Base-by-base conservation (phyloP, 1,284 basidiomycete species). In the Austroboletus niveus region DNA sequence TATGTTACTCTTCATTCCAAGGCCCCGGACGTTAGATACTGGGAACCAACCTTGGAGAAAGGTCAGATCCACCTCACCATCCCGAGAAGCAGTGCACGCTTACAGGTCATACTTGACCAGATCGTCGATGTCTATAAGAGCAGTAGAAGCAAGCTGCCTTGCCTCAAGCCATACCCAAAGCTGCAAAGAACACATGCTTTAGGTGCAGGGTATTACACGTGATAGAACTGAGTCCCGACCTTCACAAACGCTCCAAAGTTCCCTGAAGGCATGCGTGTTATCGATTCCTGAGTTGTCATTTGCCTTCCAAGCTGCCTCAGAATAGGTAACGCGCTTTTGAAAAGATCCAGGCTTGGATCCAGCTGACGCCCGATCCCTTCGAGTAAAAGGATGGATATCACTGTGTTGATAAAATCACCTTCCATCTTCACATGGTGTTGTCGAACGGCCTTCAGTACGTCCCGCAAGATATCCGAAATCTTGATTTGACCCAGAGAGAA, bases 361-460 rank as follows among this genome's bases (percentile, higher is more conserved):
- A 99, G 70, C 71, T 92, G 93, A 50, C 97, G 73, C 15, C 97
- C 97, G 59, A 99, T 98, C 0, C 97, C 97, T 72, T 99, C 97
- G 42, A 99, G 74, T 48, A 99, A 69, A 52, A 99, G 71, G 52
- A 98, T 94, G 9, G 90, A 92, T 55, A 99, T 90, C 47, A 99
- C 94, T 0, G 97, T 99, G 69, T 99, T 98, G 63, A 99, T 87
- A 66, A 99, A 99, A 69, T 99, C 97, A 12, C 89, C 93, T 72
- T 99, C 96, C 85, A 99, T 91, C 78, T 95, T 98, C 60, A 99
- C 97, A 66, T 98, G 97, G 69, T 98, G 95, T 58, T 84, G 79
- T 47, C 94, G 75, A 2, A 99, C 94, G n/a, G 88, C 85, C 60
- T 75, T 83, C 42, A 99, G 74, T 8, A 98, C 95, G 58, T 96